These are phyloP conservation scores for Datisca glomerata DNA, from an alignment of 306 rosid species.

Conservation along the genomic window DNA sequence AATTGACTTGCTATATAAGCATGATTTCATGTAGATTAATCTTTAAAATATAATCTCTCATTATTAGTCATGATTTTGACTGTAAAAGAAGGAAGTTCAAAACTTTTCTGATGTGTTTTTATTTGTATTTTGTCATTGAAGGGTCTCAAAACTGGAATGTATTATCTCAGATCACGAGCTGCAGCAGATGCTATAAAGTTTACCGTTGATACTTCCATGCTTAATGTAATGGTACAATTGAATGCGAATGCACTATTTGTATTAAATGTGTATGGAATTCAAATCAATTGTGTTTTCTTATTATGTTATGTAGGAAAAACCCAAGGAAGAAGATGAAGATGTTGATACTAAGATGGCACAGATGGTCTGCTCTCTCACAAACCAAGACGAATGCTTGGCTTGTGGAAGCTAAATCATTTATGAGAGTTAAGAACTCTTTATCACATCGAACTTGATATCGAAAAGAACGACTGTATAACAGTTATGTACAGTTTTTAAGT, in stretches of 20 bases:
- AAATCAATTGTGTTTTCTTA: too few relatives aligned
- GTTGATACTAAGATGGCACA: conserved; percentile 58
- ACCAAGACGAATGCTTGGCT: conserved; percentile 72
- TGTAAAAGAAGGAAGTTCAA: too few relatives aligned
- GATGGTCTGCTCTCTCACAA: conserved; percentile 79
- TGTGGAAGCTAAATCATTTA: conserved; percentile 79
- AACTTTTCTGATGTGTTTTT: too few relatives aligned
- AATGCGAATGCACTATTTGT: conserved; percentile 1
- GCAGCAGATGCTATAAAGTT: conserved; percentile 91
- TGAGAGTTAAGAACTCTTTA: too few relatives aligned
- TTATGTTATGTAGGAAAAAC: too few relatives aligned
- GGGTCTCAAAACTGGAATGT: conserved; percentile 94
- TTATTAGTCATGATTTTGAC: too few relatives aligned
- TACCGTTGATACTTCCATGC: conserved; percentile 59
- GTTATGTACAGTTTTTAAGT: too few relatives aligned
- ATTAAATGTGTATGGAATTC: too few relatives aligned
- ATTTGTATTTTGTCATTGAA: conserved; percentile 10
- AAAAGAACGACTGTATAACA: too few relatives aligned
- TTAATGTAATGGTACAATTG: conserved; percentile 26
- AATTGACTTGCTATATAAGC: too few relatives aligned
- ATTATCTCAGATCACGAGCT: conserved; percentile 68
- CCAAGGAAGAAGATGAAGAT: conserved; percentile 26
- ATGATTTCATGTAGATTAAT: not conserved
- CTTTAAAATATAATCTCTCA: too few relatives aligned
- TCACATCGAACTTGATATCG: too few relatives aligned